Conservation (phyloP, 129 eudicot genomes). For the Artemisia annua region DNA sequence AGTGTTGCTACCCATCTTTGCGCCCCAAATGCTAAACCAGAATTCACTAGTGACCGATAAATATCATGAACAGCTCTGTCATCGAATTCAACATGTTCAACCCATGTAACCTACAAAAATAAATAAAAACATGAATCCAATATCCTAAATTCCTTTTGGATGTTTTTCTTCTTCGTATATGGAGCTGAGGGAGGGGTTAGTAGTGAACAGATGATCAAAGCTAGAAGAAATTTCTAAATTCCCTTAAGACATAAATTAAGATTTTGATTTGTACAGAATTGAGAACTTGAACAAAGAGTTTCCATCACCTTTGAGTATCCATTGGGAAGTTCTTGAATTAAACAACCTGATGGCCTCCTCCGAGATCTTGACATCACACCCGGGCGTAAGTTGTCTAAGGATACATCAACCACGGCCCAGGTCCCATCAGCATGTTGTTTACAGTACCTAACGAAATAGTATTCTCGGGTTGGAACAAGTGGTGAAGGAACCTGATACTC, state of each 20-base stretch:
- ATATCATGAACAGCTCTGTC: slow-evolving; percentile 40
- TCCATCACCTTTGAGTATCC: slow-evolving; percentile 54
- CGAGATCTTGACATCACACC: slow-evolving; percentile 22
- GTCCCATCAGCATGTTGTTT: slow-evolving; percentile 46
- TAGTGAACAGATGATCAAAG: no score
- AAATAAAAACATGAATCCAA: neutral
- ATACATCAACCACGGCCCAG: slow-evolving; percentile 65
- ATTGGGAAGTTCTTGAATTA: slow-evolving; percentile 52
- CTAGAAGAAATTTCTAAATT: neutral
- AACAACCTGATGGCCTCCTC: slow-evolving; percentile 54
- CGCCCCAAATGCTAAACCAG: slow-evolving; percentile 66
- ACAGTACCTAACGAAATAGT: slow-evolving; percentile 55
- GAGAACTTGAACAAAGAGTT: neutral
- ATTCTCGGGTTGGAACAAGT: slow-evolving; percentile 50
- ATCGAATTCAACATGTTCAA: slow-evolving; percentile 63
- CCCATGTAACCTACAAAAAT: slow-evolving; percentile 52
- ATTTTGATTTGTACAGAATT: neutral
- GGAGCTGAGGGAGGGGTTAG: no score
- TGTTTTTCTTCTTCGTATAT: neutral
- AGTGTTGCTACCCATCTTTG: slow-evolving; percentile 57
- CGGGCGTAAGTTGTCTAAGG: slow-evolving; percentile 43
- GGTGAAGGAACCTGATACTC: slow-evolving; percentile 52
- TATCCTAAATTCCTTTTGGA: neutral
- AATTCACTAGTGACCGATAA: slow-evolving; percentile 37
- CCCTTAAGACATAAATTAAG: neutral